A percentile compares a stretch with the other conserved stretches of the same genome.
These are phyloP conservation scores for Helicostylum pulchrum DNA, from an alignment of 192 early-diverging fungal species.

Conservation along the genomic window DNA sequence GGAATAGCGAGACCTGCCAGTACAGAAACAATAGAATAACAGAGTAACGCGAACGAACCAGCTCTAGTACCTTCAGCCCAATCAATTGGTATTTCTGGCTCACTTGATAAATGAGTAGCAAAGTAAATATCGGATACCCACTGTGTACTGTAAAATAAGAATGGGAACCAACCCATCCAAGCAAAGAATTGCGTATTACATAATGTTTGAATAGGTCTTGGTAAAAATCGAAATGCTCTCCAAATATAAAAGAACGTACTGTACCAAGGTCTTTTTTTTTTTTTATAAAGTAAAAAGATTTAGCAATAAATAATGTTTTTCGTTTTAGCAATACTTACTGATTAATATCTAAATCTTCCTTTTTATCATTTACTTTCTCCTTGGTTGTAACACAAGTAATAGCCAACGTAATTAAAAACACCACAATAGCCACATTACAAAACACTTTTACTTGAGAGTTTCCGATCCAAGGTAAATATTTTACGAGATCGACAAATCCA, in stretches of 20 bases:
- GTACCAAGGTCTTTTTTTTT: constrained; percentile 37
- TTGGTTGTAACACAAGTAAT: constrained; percentile 65
- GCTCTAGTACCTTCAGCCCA: constrained; percentile 63
- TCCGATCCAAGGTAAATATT: constrained; percentile 64
- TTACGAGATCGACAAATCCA: constrained; percentile 76
- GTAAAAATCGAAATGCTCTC: constrained; percentile 61
- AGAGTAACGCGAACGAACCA: constrained; percentile 84
- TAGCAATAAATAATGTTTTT: background rate
- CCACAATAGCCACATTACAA: constrained; percentile 66
- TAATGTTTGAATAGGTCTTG: constrained; percentile 66
- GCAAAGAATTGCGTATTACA: constrained; percentile 91
- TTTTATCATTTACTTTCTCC: constrained; percentile 42
- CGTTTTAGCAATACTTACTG: constrained; percentile 19
- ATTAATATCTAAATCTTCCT: constrained; percentile 31
- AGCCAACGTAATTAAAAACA: constrained; percentile 53
- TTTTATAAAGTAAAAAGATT: background rate
- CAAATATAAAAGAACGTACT: constrained; percentile 47
- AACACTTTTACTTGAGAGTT: constrained; percentile 78
- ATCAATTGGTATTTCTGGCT: constrained; percentile 4
- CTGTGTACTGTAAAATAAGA: constrained; percentile 83
- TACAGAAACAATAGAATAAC: constrained; percentile 73
- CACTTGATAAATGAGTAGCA: constrained; percentile 16
- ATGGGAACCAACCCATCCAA: constrained; percentile 97
- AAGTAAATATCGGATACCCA: constrained; percentile 63
- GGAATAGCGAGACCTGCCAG: constrained; percentile 59